Base-by-base conservation (phyloP, 352 stramenopile species). In the Phytophthora capsici region DNA sequence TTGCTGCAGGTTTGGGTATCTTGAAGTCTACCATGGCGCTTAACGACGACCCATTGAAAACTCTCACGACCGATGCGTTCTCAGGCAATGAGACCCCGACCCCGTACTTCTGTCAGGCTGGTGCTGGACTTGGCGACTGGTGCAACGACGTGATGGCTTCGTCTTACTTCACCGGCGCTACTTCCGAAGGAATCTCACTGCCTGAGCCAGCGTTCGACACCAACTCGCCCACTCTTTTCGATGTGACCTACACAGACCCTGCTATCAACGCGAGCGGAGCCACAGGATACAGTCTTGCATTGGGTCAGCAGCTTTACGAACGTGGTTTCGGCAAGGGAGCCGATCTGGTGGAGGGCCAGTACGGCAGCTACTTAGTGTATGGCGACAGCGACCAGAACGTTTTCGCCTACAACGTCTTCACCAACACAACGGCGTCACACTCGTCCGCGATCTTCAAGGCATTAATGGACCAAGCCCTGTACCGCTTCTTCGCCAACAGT, bases 361-460 rank as follows among this genome's bases (percentile, higher is more conserved):
- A 82, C 37, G 80, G 80, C 19, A 71, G 71, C 2, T 84, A 81
- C 51, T 56, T 87, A 30, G 69, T 91, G 9, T 63, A 83, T 28
- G 71, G 75, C 20, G 77, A 80, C 38, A 70, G 60, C 19, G 49
- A 68, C 9, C 57, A 57, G 19, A 81, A 85, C 36, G 25, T 86
- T 1, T 62, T 91, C 4, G 68, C 78, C 22, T 91, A 91, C 70
- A 88, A 86, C 25, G 32, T 89, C 37, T 77, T 88, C 17, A 60
- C 84, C 8, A 91, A 91, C 73, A 88, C 80, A 3, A 82, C 82
- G n/a, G 43, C 80, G 1, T 80, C 69, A 0, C 82, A 91, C 30
- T 57, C 61, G 17, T 53, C 78, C 0, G 61, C 73, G 20, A 88
- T 89, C 26, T 91, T 88, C 69, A 88, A 91, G 58, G 73, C 78